Conservation (phyloP, 2,329 filamentous ascomycete genomes). For the Stachybotrys chartarum region DNA sequence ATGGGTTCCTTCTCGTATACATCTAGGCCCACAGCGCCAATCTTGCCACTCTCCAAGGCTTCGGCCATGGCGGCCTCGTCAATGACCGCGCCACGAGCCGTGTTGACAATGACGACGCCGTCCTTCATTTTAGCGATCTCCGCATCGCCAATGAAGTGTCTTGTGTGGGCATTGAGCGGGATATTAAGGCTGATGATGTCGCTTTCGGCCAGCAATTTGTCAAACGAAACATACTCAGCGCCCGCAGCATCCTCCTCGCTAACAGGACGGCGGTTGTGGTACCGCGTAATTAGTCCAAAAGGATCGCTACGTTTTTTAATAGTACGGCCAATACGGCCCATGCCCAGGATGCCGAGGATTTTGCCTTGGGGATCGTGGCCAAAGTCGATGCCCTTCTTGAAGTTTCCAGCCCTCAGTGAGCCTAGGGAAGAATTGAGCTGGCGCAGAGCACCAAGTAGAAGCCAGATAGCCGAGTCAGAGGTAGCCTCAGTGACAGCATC, state of each 20-base stretch:
- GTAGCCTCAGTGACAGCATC: conserved; percentile 63
- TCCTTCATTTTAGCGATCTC: conserved; percentile 47
- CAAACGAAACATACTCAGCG: conserved; percentile 45
- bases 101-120: conserved; percentile 51
- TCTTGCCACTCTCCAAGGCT: conserved; percentile 44
- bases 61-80: conserved; percentile 48
- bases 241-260: conserved; percentile 31
- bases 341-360: conserved; percentile 49
- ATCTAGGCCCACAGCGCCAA: conserved; percentile 47
- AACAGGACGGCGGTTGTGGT: conserved; percentile 43
- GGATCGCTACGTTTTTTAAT: conserved; percentile 38
- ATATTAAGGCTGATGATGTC: conserved; percentile 50
- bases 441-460: conserved; percentile 62
- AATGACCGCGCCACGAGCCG: conserved; percentile 48
- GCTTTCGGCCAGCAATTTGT: conserved; percentile 42
- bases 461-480: conserved; percentile 62
- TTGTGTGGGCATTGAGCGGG: conserved; percentile 41
- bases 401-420: conserved; percentile 51
- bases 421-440: conserved; percentile 56
- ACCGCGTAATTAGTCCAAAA: conserved; percentile 51
- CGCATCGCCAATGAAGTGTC: conserved; percentile 41
- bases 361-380: conserved; percentile 65
- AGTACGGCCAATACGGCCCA: conserved; percentile 51
- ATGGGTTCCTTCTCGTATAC: conserved; percentile 53
- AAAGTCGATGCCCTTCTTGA: conserved; percentile 45